phyloP scores from a whole-genome alignment of 805 yeast genomes.

The Lipomyces mesembrius region DNA sequence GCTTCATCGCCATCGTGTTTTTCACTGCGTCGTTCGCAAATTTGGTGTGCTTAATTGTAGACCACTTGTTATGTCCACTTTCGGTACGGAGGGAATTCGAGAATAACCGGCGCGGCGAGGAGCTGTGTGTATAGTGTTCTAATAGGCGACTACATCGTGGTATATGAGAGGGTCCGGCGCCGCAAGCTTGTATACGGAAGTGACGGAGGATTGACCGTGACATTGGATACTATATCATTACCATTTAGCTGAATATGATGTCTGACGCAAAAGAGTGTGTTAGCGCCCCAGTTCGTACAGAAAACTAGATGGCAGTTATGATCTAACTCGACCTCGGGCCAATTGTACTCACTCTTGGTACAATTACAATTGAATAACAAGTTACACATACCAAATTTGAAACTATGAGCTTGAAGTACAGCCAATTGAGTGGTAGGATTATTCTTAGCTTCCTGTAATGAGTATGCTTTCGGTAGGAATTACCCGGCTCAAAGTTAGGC shows the following conservation, averaged over 20 bases:
- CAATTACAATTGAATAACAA: neutral
- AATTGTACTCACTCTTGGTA: neutral
- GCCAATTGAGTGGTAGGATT: neutral
- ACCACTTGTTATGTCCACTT: conserved; percentile 95
- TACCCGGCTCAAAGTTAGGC: neutral
- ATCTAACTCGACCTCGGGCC: neutral
- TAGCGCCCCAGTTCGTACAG: neutral
- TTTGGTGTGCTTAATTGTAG: conserved; percentile 89
- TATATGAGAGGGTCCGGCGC: neutral
- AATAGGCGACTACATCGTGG: neutral
- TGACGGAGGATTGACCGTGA: neutral
- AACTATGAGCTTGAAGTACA: neutral
- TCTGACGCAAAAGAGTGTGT: neutral
- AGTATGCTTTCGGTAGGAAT: neutral
- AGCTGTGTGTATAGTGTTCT: neutral
- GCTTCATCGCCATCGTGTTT: conserved; percentile 68
- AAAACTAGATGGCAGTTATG: neutral
- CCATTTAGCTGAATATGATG: neutral
- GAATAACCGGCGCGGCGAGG: neutral
- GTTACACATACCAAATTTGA: neutral
- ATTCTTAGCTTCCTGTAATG: neutral
- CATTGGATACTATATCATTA: neutral
- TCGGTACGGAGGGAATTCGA: neutral
- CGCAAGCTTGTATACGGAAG: neutral
- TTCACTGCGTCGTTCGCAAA: conserved; percentile 87